Base-by-base conservation (phyloP, 2,329 filamentous ascomycete genomes). In the Botrytis medusae region DNA sequence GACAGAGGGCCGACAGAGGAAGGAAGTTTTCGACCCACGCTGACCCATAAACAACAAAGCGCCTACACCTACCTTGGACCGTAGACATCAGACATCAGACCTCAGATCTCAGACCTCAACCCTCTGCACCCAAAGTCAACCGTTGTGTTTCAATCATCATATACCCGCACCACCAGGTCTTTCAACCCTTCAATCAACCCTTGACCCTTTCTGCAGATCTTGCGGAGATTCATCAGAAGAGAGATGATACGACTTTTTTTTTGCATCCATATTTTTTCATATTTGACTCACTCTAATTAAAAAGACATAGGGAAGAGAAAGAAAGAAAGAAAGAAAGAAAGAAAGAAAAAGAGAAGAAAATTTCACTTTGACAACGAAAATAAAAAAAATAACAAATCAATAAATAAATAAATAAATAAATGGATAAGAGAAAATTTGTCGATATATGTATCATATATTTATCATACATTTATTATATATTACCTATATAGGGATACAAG, bases 191-290 rank as follows among this genome's bases (percentile, higher is more conserved):
- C n/a, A n/a, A 1, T 54, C 12, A 7, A 63, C 25, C 61, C 61
- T 63, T 63, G 37, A 63, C 61, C 25, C 61, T 44, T 63, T 44
- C 37, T 44, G 37, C 37, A 63, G 61, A 63, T 63, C 61, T 63
- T 63, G 25, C 61, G 37, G 61, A 63, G 25, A 63, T 63, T 44
- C 61, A 44, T 5, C 12, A 44, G 14, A 62, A 34, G 54, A 14
- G 22, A n/a, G 37, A 62, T 62, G 34, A 62, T 42, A 40, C 12
- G 25, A 62, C 12, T 62, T n/a, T 62, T 62, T 62, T 25, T 42
- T 62, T n/a, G n/a, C 22, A 8, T 12, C 59, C 34, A 40, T 62
- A 2, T 60, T 37, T 60, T 12, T 34, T 61, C 37, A 22, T n/a
- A 20, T 42, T 62, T 62, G 34, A 61, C 59, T 61, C 59, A 61